A percentile compares a stretch with the other conserved stretches of the same genome.
Conservation (phyloP, 1,284 basidiomycete species). For the Ustilago esculenta region DNA sequence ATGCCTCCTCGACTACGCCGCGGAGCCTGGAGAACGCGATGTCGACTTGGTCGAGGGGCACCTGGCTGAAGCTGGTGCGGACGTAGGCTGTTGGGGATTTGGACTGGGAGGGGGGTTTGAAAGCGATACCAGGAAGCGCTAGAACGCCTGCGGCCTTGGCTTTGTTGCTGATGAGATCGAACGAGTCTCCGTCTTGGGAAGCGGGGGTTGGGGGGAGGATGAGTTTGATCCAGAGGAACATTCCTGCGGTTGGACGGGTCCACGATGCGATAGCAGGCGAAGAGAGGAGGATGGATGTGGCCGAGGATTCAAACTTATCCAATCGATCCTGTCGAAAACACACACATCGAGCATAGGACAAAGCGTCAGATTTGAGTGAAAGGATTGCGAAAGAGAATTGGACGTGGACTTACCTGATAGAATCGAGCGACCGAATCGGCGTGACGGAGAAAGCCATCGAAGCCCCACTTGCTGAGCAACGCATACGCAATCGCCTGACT, state of each 20-base stretch:
- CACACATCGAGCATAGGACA: neutral
- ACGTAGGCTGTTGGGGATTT: conserved; percentile 51
- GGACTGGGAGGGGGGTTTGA: conserved; percentile 31
- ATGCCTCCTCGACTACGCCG: conserved; percentile 52
- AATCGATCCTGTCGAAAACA: conserved; percentile 16
- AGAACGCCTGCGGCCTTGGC: conserved; percentile 85
- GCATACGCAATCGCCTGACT: conserved; percentile 81
- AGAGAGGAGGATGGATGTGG: conserved; percentile 11
- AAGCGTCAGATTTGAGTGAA: neutral
- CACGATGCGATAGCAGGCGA: conserved; percentile 69
- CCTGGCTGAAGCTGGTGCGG: conserved; percentile 59
- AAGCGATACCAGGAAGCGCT: conserved; percentile 79
- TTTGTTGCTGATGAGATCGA: conserved; percentile 77
- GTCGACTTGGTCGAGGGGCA: conserved; percentile 54
- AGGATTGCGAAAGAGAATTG: neutral
- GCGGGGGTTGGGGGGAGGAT: conserved; percentile 50
- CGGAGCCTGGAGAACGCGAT: conserved; percentile 54
- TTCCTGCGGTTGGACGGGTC: conserved; percentile 83
- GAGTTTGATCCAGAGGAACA: conserved; percentile 67
- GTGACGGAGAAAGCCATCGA: conserved; percentile 80
- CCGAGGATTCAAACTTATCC: conserved; percentile 31
- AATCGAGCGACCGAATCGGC: conserved; percentile 76
- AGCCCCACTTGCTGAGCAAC: conserved; percentile 76
- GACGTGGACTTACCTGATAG: conserved; percentile 72
- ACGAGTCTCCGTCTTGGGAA: conserved; percentile 74